Evolutionary conservation across 371 early-diverging fungal species (phyloP), one percentile per base, ranked within the genome.

Genomic region (Rhizopus stolonifer): DNA sequence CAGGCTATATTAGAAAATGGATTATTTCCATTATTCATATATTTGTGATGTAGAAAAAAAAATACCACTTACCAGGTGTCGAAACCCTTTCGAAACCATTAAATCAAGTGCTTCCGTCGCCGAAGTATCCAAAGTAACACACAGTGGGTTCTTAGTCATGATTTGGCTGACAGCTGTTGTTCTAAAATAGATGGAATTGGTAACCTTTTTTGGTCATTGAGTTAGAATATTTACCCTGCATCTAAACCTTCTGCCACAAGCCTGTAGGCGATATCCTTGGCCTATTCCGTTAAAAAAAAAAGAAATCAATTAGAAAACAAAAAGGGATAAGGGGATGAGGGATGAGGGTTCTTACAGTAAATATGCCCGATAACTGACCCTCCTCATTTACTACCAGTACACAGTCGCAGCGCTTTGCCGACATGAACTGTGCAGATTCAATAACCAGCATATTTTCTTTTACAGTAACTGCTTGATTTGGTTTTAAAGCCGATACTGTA

Each of bases 371-470:
- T 53, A 98, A 80, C 52, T 91, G 90, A 60, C 94, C 92, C 24
- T 95, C 90, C 24, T 85, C 82, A 68, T 94, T 89, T n/a, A 94
- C 90, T 14, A 93, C 93, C 9, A 95, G 76, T 47, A 89, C 92
- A 61, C 95, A 94, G 67, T 98, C 96, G n/a, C 91, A 87, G 15
- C 96, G 81, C 71, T 94, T 96, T 32, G 96, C 97, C n/a, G 98
- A 95, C 97, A 98, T 96, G 36, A 95, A 79, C 70, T 93, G 96
- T 18, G 97, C 90, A 0, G 94, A 95, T 67, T 96, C 94, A 34
- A 90, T 84, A 32, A 96, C 92, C 24, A 89, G 77, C 61, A 93
- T 86, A n/a, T 84, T 82, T 47, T 96, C 93, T 48, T 88, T 82
- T 48, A 95, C 91, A 4, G 94, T 95, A 55, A 97, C 76, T 11